phyloP scores from a whole-genome alignment of 805 yeast genomes.

The Myxozyma nipponensis region DNA sequence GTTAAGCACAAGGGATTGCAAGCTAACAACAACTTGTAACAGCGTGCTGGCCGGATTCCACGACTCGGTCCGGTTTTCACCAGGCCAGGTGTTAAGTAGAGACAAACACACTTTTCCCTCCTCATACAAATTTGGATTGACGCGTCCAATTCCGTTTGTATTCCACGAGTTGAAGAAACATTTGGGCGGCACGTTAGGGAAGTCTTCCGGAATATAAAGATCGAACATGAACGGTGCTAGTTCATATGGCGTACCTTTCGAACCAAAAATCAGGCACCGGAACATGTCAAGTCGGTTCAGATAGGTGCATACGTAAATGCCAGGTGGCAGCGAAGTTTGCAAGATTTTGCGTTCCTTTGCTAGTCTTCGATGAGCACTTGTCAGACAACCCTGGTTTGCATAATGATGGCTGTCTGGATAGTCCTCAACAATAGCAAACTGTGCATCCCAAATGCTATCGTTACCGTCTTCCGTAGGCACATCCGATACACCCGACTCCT shows the following conservation, averaged over 20 bases:
- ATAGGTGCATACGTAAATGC: conserved; percentile 25
- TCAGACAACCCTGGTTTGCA: neutral
- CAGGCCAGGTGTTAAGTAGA: conserved; percentile 28
- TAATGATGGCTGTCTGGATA: conserved; percentile 17
- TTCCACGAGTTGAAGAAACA: conserved; percentile 28
- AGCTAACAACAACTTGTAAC: conserved; percentile 22
- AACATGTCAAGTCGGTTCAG: conserved; percentile 20
- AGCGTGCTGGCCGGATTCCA: conserved; percentile 26
- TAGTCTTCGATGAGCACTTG: conserved; percentile 20
- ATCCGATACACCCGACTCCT: conserved; percentile 4
- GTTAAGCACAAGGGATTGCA: conserved; percentile 25
- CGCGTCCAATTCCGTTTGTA: conserved; percentile 28
- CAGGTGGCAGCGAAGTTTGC: conserved; percentile 23
- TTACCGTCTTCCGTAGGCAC: neutral
- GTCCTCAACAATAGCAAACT: conserved; percentile 19
- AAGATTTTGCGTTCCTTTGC: conserved; percentile 22
- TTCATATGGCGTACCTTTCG: conserved; percentile 26
- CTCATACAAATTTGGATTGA: conserved; percentile 27
- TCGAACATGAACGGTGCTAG: conserved; percentile 27
- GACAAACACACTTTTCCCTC: conserved; percentile 28
- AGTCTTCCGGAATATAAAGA: conserved; percentile 11
- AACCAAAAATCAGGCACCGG: conserved; percentile 23
- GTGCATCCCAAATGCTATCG: no score
- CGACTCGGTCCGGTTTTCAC: conserved; percentile 17
- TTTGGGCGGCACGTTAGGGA: conserved; percentile 21